Evolutionary conservation across 768 basidiomycete species (phyloP).

Genomic region (Sarcomyxa edulis): DNA sequence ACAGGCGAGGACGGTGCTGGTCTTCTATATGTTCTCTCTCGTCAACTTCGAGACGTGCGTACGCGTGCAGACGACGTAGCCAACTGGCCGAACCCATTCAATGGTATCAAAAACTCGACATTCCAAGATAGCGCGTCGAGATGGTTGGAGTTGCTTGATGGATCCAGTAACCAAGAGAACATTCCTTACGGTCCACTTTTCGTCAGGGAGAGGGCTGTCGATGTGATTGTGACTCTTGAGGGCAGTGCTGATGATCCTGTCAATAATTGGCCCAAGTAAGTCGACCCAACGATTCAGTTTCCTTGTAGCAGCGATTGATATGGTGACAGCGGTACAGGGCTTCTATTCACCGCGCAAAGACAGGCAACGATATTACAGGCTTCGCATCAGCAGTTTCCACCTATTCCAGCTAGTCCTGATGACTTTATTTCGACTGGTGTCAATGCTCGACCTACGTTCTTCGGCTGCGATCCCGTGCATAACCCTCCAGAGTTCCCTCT

Average conservation of each 20-base stretch:
- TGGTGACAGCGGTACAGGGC: slow-evolving; percentile 44
- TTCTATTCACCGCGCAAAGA: slow-evolving; percentile 39
- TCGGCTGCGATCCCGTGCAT: slow-evolving; percentile 61
- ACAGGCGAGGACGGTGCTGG: slow-evolving; percentile 28
- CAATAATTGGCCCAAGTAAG: slow-evolving; percentile 66
- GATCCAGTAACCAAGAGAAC: slow-evolving; percentile 67
- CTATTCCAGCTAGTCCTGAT: slow-evolving; percentile 46
- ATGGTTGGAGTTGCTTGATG: slow-evolving; percentile 66
- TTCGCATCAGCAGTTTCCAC: slow-evolving; percentile 60
- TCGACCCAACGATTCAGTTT: no score
- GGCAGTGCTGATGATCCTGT: slow-evolving; percentile 51
- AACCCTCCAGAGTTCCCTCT: slow-evolving; percentile 55
- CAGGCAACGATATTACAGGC: slow-evolving; percentile 36
- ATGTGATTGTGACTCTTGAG: slow-evolving; percentile 76
- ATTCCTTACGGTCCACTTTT: slow-evolving; percentile 69
- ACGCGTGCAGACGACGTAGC: slow-evolving; percentile 56
- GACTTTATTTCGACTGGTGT: slow-evolving; percentile 57
- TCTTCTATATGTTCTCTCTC: slow-evolving; percentile 41
- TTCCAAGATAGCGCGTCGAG: slow-evolving; percentile 49
- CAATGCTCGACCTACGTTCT: slow-evolving; percentile 69
- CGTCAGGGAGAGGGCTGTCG: slow-evolving; percentile 61
- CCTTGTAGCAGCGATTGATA: background rate
- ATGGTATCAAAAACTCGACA: slow-evolving; percentile 37
- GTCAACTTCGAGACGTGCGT: slow-evolving; percentile 42
- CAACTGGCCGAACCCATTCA: slow-evolving; percentile 63